Percentiles rank a stretch among this genome's conserved stretches.
phyloP scores from a whole-genome alignment of 2,329 filamentous ascomycete genomes.

The Fusarium circinatum region DNA sequence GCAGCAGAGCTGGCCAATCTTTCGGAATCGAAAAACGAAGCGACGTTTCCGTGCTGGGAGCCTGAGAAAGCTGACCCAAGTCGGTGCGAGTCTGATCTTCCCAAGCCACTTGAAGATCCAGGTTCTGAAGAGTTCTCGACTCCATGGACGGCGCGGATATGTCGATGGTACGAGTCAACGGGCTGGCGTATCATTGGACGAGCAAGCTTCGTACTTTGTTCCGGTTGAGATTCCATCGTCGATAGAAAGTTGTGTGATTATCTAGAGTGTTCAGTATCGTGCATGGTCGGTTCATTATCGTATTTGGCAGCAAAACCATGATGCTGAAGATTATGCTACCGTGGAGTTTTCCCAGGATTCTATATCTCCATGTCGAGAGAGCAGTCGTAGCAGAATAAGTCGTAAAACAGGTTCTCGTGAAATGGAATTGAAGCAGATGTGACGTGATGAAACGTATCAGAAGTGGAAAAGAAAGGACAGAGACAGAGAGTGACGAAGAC shows the following conservation, averaged over 20 bases:
- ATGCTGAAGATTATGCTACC: conserved; percentile 19
- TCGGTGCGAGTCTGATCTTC: conserved; percentile 23
- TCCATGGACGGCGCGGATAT: conserved; percentile 42
- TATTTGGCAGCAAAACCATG: conserved; percentile 23
- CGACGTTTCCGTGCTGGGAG: conserved; percentile 24
- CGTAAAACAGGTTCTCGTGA: conserved; percentile 1
- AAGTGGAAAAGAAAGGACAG: neutral
- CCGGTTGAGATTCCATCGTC: conserved; percentile 37
- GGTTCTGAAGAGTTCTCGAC: conserved; percentile 12
- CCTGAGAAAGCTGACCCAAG: conserved; percentile 9
- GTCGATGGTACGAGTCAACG: conserved; percentile 43
- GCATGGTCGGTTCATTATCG: conserved; percentile 20
- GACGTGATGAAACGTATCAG: conserved; percentile 7
- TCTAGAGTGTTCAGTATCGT: conserved; percentile 21
- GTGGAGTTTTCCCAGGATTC: conserved; percentile 7
- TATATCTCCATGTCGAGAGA: conserved; percentile 26
- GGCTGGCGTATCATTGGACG: conserved; percentile 37
- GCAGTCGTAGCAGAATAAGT: neutral
- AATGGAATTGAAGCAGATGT: neutral
- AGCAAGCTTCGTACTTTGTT: conserved; percentile 28
- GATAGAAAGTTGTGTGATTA: conserved; percentile 7
- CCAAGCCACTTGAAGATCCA: conserved; percentile 10
- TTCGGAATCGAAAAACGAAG: conserved; percentile 44
- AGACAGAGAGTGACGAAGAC: conserved; percentile 1
- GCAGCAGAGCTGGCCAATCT: conserved; percentile 37